phyloP scores from a whole-genome alignment of 176 grass and related monocot genomes.

The Cymbopogon citratus region DNA sequence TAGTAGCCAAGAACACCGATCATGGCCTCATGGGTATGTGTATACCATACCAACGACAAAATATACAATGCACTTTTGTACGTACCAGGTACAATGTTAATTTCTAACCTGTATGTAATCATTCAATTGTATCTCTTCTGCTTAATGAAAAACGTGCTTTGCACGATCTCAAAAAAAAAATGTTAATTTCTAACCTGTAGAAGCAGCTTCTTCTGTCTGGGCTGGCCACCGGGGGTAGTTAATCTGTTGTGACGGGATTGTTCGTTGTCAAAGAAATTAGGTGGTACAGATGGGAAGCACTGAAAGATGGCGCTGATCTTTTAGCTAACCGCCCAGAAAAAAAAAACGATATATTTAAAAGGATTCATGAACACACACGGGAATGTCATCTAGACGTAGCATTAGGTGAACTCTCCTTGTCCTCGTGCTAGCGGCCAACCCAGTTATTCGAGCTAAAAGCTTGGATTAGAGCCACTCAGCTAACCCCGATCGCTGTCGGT shows the following conservation, averaged over 20 bases:
- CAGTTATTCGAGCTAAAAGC: constrained; percentile 23
- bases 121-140: too few species aligned
- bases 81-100: neutral
- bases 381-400: constrained; percentile 23
- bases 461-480: constrained; percentile 45
- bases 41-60: neutral
- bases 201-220: constrained; percentile 5
- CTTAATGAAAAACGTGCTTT: too few species aligned
- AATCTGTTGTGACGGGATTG: neutral
- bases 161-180: too few species aligned
- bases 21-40: neutral
- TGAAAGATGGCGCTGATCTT: constrained; percentile 7
- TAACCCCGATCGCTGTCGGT: constrained; percentile 44
- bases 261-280: constrained; percentile 27
- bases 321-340: constrained; percentile 17
- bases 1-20: neutral
- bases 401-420: constrained; percentile 33
- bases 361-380: neutral
- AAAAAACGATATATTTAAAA: neutral
- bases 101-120: constrained; percentile 1
- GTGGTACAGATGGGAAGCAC: constrained; percentile 15
- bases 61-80: neutral
- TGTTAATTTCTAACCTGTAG: neutral
- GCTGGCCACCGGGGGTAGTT: neutral
- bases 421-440: neutral